phyloP scores from a whole-genome alignment of 2,329 filamentous ascomycete species.

The Aureobasidium sp. region DNA sequence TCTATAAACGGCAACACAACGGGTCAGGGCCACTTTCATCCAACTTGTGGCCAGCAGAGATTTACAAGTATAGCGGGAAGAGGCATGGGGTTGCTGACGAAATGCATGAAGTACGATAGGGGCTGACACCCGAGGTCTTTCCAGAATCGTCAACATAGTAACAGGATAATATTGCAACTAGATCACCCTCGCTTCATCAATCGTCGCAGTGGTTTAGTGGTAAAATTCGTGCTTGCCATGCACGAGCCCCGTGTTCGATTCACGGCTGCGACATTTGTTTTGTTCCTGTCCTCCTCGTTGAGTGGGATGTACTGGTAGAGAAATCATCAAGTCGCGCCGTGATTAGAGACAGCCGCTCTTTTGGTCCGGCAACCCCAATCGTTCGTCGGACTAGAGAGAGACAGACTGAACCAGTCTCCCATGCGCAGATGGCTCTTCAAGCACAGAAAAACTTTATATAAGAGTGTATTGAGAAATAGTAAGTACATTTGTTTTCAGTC shows the following conservation, averaged over 20 bases:
- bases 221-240: constrained; percentile 16
- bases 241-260: constrained; percentile 16
- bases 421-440: background rate
- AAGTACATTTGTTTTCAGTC: background rate
- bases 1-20: background rate
- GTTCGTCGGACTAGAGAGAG: too few species aligned
- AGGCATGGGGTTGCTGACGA: background rate
- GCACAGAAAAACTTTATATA: background rate
- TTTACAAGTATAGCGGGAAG: background rate
- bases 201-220: constrained; percentile 15
- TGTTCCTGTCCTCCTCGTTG: background rate
- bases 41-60: background rate
- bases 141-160: too few species aligned
- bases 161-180: too few species aligned
- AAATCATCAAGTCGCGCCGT: too few species aligned
- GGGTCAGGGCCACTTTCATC: background rate
- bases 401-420: too few species aligned
- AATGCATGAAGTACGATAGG: background rate
- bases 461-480: background rate
- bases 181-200: too few species aligned
- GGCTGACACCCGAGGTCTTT: background rate
- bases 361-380: background rate
- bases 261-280: constrained; percentile 14
- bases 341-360: background rate
- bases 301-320: too few species aligned